Percentiles rank a stretch among this genome's conserved stretches.
Evolutionary conservation across 495 filamentous ascomycete species (phyloP).

Genomic region (Aspergillus coremiiformis): DNA sequence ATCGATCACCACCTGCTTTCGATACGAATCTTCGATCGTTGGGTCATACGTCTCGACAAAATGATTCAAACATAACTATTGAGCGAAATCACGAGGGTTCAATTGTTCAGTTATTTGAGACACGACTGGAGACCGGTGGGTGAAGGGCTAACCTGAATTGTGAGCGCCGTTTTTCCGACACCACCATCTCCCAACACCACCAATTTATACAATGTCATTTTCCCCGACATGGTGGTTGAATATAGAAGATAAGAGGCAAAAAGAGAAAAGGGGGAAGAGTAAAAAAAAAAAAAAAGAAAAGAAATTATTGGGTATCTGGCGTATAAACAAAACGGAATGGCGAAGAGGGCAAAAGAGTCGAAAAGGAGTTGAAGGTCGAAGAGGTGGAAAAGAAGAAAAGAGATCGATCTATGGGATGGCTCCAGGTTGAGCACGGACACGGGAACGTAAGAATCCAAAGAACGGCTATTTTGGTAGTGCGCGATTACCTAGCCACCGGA

Average conservation of each 20-base stretch:
- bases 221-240: constrained; percentile 52
- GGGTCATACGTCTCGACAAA: constrained; percentile 91
- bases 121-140: constrained; percentile 5
- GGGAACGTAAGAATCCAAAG: constrained; percentile 18
- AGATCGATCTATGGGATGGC: constrained; percentile 17
- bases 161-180: constrained; percentile 95
- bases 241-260: background rate
- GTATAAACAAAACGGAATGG: constrained; percentile 7
- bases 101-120: constrained; percentile 6
- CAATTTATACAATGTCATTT: constrained; percentile 98
- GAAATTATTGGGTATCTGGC: constrained; percentile 1
- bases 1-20: constrained; percentile 98
- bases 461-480: constrained; percentile 24
- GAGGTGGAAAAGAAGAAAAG: constrained; percentile 11
- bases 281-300: too few species aligned
- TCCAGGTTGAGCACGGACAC: constrained; percentile 21
- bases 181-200: constrained; percentile 93
- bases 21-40: constrained; percentile 94
- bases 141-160: constrained; percentile 72
- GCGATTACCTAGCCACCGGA: constrained; percentile 26
- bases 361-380: constrained; percentile 6
- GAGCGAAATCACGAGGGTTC: background rate
- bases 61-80: constrained; percentile 66
- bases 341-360: constrained; percentile 5
- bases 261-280: constrained; percentile 1